Evolutionary conservation across 257 asterid species (phyloP).

Genomic region (Lantana camara): DNA sequence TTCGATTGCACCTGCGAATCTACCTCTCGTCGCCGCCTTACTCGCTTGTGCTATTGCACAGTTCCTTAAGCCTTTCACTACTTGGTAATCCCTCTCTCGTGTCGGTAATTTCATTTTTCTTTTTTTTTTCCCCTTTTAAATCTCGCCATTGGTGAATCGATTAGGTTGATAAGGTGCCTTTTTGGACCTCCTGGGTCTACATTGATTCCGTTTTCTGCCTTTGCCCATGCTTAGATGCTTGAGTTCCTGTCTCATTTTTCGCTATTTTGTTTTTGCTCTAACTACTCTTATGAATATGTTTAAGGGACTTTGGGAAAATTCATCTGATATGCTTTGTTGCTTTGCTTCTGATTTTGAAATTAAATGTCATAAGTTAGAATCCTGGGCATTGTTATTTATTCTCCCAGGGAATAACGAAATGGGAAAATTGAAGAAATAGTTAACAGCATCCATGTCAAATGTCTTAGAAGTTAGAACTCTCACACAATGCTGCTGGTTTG

Average conservation of each 20-base stretch:
- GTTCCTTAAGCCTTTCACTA: constrained; percentile 86
- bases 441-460: background rate
- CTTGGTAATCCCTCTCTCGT: constrained; percentile 55
- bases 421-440: background rate
- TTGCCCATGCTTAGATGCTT: background rate
- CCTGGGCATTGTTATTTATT: constrained; percentile 1
- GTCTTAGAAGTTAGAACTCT: background rate
- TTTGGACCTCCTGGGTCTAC: background rate
- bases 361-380: background rate
- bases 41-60: constrained; percentile 92
- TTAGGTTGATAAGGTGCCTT: constrained; percentile 14
- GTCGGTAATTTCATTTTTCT: background rate
- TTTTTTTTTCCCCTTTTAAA: constrained; percentile 4
- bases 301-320: background rate
- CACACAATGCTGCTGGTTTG: background rate
- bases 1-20: constrained; percentile 59
- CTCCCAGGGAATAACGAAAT: constrained; percentile 3
- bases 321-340: background rate
- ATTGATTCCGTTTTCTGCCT: constrained; percentile 9
- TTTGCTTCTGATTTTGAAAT: constrained; percentile 1
- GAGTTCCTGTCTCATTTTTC: background rate
- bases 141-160: constrained; percentile 9
- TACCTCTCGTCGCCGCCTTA: constrained; percentile 76
- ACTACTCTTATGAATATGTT: constrained; percentile 8
- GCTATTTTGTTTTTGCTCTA: background rate